Evolutionary conservation across 768 basidiomycete genomes (phyloP), one percentile per base, ranked within the genome.

Genomic region (Terana coerulea): DNA sequence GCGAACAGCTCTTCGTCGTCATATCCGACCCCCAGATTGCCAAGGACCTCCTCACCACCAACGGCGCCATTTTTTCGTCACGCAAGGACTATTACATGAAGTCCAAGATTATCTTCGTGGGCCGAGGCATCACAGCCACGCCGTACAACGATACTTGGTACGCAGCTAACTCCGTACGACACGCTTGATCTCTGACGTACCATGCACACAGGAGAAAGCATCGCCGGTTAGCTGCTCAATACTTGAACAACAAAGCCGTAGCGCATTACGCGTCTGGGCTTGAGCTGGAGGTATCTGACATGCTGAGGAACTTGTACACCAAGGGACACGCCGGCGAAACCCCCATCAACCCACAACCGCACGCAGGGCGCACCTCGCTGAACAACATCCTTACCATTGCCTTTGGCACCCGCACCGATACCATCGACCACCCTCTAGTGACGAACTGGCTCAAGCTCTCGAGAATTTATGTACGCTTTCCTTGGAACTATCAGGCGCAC

Each of bases 1-100:
- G 76, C 12, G 68, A 73, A 50, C 75, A 75, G 54, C 69, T 75
- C 7, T 72, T 75, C 54, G 66, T 76, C 39, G 61, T 75, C 34
- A 51, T 77, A 21, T 75, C 74, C 7, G 73, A 75, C 57, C 71
- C 74, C 5, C 62, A 64, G n/a, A 66, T 76, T 9, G 74, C 67
- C 0, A 71, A 72, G 46, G 75, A 76, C 53, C 63, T 77, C 19
- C 59, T 76, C 58, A 69, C 74, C 15, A 68, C 68, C 14, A 73
- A 75, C 36, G 72, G 75, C 36, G 59, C 72, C 12, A 63, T 71
- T 5, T 77, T 76, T 53, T 77, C 75, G 10, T 72, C 71, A 5
- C 62, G 76, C 14, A 75, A 75, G 49, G 65, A 69, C 25, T 69
- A 67, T 59, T 77, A 72, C 59, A 61, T 78, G 28, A 77, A 78